phyloP scores from a whole-genome alignment of 208 protist genomes.

The Wallacemonas collosoma region DNA sequence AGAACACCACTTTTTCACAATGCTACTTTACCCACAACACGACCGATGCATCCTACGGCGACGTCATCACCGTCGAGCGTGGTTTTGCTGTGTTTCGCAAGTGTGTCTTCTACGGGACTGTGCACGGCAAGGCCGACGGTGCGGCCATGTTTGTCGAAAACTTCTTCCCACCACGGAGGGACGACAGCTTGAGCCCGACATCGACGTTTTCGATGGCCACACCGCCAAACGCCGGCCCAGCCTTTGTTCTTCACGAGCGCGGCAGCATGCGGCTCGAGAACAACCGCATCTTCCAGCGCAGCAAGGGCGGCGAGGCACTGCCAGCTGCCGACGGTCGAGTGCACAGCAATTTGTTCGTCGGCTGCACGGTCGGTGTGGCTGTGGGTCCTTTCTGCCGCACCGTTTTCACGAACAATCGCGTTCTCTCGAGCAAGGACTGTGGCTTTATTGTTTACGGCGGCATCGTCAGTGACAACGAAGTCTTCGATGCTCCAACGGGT shows the following conservation, averaged over 20 bases:
- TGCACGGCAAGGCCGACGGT: slow-evolving; percentile 57
- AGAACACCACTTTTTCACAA: slow-evolving; percentile 41
- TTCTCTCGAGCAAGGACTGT: slow-evolving; percentile 52
- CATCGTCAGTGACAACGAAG: slow-evolving; percentile 65
- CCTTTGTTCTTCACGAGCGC: slow-evolving; percentile 51
- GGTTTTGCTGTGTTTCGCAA: slow-evolving; percentile 59
- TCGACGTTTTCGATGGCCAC: background rate
- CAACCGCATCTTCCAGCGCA: slow-evolving; percentile 56
- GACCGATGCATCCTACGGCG: slow-evolving; percentile 40
- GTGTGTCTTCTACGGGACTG: slow-evolving; percentile 71
- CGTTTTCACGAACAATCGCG: slow-evolving; percentile 55
- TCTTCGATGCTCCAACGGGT: slow-evolving; percentile 47
- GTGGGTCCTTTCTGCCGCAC: slow-evolving; percentile 60
- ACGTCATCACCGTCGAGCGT: slow-evolving; percentile 56
- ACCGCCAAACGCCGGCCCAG: background rate
- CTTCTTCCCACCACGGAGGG: slow-evolving; percentile 32
- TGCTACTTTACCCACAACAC: slow-evolving; percentile 70
- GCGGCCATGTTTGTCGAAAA: slow-evolving; percentile 55
- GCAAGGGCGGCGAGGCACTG: slow-evolving; percentile 43
- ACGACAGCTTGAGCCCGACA: background rate
- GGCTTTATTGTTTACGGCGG: slow-evolving; percentile 66
- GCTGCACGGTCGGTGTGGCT: slow-evolving; percentile 40
- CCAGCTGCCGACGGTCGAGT: slow-evolving; percentile 50
- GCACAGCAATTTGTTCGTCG: slow-evolving; percentile 48
- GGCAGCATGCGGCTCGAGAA: slow-evolving; percentile 34